Base-by-base conservation (phyloP, 2,329 filamentous ascomycete genomes). In the Neurospora sp. region DNA sequence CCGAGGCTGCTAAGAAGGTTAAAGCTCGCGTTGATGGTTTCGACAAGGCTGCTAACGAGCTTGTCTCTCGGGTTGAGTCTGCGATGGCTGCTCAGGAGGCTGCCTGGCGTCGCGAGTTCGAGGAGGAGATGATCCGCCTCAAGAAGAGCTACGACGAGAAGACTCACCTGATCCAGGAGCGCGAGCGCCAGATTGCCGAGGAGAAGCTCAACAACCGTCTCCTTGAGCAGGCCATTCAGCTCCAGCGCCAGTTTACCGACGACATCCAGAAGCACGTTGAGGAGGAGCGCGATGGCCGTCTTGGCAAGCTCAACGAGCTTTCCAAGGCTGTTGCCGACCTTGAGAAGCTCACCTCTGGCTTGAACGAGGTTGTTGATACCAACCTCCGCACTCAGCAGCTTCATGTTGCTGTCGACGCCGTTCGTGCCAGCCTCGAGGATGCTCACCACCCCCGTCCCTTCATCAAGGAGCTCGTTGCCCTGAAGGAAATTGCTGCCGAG, bases 361-460 rank as follows among this genome's bases (percentile, higher is more conserved):
- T 93, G 93, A 96, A 95, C 81, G 88, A 90, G 52, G 93, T 98
- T 43, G 89, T 99, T 28, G 93, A 98, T 78, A 85, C 88, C 71
- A 98, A 96, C 82, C 87, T 98, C 73, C 91, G 92, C 81, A 97
- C 96, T 0, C 96, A 99, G 81, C 94, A 98, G 82, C 89, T 99
- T 38, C 93, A 97, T 78, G 93, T 99, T 42, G 96, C 96, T 23
- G 91, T 98, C 38, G 96, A 99, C 79, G 93, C 95, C 46, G 93
- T 98, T 68, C 91, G 93, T 74, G 89, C 92, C 70, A 93, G 91
- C 68, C 87, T 98, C 28, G 90, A 93, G 78, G 90, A 91, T 73
- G 86, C 90, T 13, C 84, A 89, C 62, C 86, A 90, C 75, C 92
- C 95, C 23, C 87, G 89, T 58, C 96, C 96, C 4, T 99, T 99